These are phyloP conservation scores for Fusarium penzigii DNA, from an alignment of 2,329 filamentous ascomycete genomes.

Conservation along the genomic window DNA sequence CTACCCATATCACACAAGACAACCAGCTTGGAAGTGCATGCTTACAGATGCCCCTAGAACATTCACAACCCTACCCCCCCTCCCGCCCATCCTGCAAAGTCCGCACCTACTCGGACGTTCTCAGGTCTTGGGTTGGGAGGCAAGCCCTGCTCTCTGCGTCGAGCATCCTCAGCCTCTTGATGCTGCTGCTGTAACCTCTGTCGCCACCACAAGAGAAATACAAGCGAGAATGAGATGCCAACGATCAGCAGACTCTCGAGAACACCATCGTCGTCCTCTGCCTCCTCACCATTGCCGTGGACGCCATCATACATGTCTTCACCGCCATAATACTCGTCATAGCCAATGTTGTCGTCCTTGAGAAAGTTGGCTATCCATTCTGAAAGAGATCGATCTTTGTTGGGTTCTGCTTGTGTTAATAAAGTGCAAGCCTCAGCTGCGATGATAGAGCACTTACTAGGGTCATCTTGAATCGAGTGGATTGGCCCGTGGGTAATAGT, in stretches of 20 bases:
- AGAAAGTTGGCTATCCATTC: conserved; percentile 91
- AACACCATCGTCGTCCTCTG: conserved; percentile 71
- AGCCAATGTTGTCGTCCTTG: conserved; percentile 65
- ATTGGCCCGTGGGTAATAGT: conserved; percentile 86
- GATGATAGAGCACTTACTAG: conserved; percentile 57
- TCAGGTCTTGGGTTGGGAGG: conserved; percentile 27
- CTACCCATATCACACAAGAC: conserved; percentile 20
- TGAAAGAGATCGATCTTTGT: conserved; percentile 73
- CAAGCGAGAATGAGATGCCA: conserved; percentile 70
- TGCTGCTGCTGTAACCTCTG: conserved; percentile 67
- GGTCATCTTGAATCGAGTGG: conserved; percentile 89
- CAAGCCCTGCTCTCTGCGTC: conserved; percentile 35
- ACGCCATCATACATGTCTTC: conserved; percentile 57
- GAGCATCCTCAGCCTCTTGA: conserved; percentile 35
- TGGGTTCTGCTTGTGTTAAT: conserved; percentile 54
- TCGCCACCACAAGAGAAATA: conserved; percentile 79
- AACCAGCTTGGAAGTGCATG: background rate
- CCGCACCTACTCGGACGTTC: conserved; percentile 22
- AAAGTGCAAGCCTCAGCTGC: background rate
- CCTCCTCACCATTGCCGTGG: conserved; percentile 60
- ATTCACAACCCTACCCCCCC: conserved; percentile 37
- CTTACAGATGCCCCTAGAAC: background rate
- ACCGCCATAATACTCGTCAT: conserved; percentile 57
- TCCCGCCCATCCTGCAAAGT: conserved; percentile 39
- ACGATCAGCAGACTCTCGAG: conserved; percentile 85